Percentiles rank a stretch among this genome's conserved stretches.
phyloP scores from a whole-genome alignment of 2,329 filamentous ascomycete species.

The Chrysoporthe puriensis region DNA sequence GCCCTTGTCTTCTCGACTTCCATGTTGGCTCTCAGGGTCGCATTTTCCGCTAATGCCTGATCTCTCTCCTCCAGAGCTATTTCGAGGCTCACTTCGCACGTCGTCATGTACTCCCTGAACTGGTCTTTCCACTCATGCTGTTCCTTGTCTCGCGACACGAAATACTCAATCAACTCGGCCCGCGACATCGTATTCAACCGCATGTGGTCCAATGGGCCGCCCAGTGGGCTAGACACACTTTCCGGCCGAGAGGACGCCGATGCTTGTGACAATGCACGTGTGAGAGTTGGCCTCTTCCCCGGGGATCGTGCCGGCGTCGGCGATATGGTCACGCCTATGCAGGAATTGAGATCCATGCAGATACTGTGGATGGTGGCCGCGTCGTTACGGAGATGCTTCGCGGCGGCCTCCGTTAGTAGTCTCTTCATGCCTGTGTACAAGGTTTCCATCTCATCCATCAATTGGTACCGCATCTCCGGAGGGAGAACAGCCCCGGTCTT shows the following conservation, averaged over 20 bases:
- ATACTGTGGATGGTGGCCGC: background rate
- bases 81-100: background rate
- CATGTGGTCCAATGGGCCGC: background rate
- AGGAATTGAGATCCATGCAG: constrained; percentile 4
- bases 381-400: background rate
- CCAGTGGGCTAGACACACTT: background rate
- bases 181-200: background rate
- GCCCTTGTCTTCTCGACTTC: background rate
- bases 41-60: background rate
- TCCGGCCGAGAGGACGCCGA: background rate
- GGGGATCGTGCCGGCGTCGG: background rate
- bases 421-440: background rate
- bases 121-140: background rate
- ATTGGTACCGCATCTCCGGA: background rate
- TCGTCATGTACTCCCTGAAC: background rate
- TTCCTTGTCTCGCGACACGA: background rate
- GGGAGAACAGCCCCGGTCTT: background rate
- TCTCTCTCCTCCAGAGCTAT: background rate
- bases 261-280: background rate
- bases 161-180: background rate
- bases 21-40: background rate
- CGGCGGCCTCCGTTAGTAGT: background rate
- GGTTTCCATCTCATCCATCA: background rate
- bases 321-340: background rate
- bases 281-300: background rate